Conservation (phyloP, 108 stramenopile species). For the Nitzschia inconspicua region DNA sequence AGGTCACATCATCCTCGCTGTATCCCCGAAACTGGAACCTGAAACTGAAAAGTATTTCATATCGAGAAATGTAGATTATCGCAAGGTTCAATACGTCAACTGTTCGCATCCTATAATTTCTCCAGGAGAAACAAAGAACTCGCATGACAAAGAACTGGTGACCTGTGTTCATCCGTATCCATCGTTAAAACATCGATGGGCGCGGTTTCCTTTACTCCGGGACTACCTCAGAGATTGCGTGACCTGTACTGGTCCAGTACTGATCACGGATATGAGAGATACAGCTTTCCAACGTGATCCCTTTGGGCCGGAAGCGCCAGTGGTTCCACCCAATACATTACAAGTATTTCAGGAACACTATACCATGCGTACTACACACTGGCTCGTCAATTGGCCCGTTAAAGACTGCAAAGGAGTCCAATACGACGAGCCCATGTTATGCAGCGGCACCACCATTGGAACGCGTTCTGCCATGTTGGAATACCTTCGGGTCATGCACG, state of each 20-base stretch:
- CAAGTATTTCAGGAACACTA: slow-evolving; percentile 65
- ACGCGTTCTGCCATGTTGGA: slow-evolving; percentile 64
- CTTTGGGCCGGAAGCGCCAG: slow-evolving; percentile 54
- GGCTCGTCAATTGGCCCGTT: slow-evolving; percentile 48
- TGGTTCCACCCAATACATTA: slow-evolving; percentile 35
- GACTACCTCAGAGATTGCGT: slow-evolving; percentile 63
- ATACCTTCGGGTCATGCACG: slow-evolving; percentile 60
- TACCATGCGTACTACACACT: slow-evolving; percentile 53
- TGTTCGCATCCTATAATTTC: slow-evolving; percentile 7
- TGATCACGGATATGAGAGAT: slow-evolving; percentile 67
- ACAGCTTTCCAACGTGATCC: slow-evolving; percentile 72
- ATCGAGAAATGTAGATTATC: slow-evolving; percentile 23
- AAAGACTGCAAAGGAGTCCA: slow-evolving; percentile 33
- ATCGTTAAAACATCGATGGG: slow-evolving; percentile 59
- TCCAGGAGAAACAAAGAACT: too few relatives aligned
- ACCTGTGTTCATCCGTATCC: slow-evolving; percentile 41
- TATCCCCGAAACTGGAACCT: slow-evolving; percentile 21
- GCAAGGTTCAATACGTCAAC: background rate
- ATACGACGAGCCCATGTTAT: slow-evolving; percentile 50
- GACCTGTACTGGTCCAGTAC: slow-evolving; percentile 65
- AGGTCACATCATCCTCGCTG: slow-evolving; percentile 69
- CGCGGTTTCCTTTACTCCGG: slow-evolving; percentile 53
- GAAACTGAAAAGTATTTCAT: slow-evolving; percentile 35
- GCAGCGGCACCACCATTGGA: slow-evolving; percentile 70
- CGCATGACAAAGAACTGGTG: slow-evolving; percentile 8